Percentiles rank a stretch among this genome's conserved stretches.
phyloP scores from a whole-genome alignment of 768 basidiomycete genomes.

The Suillus variegatus region DNA sequence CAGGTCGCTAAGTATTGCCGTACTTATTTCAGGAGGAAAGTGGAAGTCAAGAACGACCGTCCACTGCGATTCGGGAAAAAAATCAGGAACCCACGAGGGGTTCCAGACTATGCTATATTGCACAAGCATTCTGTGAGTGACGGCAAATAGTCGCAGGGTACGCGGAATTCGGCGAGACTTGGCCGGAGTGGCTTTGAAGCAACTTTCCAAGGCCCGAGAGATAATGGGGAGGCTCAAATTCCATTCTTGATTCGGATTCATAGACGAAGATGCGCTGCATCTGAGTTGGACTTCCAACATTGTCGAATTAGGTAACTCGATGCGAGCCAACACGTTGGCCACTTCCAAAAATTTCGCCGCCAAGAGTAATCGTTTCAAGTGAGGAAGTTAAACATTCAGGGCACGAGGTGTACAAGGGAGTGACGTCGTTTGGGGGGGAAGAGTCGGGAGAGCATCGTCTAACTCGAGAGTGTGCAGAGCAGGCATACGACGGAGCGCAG shows the following conservation, averaged over 20 bases:
- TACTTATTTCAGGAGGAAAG: not conserved
- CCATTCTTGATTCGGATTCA: not conserved
- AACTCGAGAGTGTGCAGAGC: constrained; percentile 36
- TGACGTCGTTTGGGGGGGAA: not conserved
- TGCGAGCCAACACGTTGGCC: not conserved
- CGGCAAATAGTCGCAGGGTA: not conserved
- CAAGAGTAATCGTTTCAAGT: not conserved
- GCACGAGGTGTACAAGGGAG: not conserved
- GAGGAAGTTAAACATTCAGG: not conserved
- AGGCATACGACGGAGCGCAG: constrained; percentile 36
- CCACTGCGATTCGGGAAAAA: not conserved
- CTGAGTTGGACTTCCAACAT: not conserved
- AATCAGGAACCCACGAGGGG: not conserved
- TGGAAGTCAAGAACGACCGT: not conserved
- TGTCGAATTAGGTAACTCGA: not conserved
- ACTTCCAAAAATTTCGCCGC: not conserved
- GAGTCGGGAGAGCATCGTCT: constrained; percentile 34
- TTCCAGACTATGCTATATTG: not conserved
- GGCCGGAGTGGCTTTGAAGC: not conserved
- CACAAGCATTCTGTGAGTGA: not conserved
- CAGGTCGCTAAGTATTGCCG: not conserved
- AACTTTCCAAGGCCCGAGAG: constrained; percentile 1
- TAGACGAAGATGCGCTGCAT: not conserved
- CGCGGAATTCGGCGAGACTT: not conserved
- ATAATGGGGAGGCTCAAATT: not conserved